These are phyloP conservation scores for Aspergillus hortae DNA, from an alignment of 2,329 filamentous ascomycete genomes.

Conservation along the genomic window DNA sequence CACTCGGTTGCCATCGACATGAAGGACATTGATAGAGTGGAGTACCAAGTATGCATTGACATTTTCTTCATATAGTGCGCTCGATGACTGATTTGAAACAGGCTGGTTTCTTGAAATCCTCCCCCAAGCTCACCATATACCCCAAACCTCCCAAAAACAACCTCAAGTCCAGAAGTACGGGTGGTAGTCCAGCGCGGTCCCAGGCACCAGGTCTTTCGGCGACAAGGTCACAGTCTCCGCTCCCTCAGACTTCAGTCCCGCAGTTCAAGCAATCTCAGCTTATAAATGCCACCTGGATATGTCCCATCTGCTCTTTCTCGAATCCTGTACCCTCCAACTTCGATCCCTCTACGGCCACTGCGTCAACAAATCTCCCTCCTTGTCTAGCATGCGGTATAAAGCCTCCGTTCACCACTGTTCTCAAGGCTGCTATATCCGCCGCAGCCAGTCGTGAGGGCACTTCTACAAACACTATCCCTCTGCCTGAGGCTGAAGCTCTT, in stretches of 20 bases:
- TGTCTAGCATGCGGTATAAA: slow-evolving; percentile 94
- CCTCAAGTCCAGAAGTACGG: slow-evolving; percentile 54
- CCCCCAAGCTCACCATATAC: slow-evolving; percentile 83
- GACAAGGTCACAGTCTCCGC: slow-evolving; percentile 27
- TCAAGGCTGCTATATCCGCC: slow-evolving; percentile 81
- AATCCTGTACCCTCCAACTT: slow-evolving; percentile 93
- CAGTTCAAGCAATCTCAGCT: slow-evolving; percentile 34
- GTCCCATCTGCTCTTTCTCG: slow-evolving; percentile 91
- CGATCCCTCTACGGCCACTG: slow-evolving; percentile 75
- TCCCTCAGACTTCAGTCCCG: slow-evolving; percentile 28
- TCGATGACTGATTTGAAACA: slow-evolving; percentile 33
- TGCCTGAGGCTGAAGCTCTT: slow-evolving; percentile 1
- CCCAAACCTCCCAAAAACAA: slow-evolving; percentile 73
- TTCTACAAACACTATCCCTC: slow-evolving; percentile 7
- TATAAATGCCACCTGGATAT: slow-evolving; percentile 79
- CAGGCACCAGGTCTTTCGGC: slow-evolving; percentile 32
- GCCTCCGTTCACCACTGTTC: slow-evolving; percentile 72
- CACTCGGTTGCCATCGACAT: slow-evolving; percentile 82
- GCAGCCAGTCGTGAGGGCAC: slow-evolving; percentile 49
- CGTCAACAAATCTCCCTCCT: slow-evolving; percentile 75
- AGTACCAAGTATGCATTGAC: slow-evolving; percentile 68
- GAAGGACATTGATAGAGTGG: slow-evolving; percentile 84
- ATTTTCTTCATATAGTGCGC: neutral
- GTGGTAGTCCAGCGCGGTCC: slow-evolving; percentile 30
- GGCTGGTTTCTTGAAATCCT: slow-evolving; percentile 93